A percentile compares a stretch with the other conserved stretches of the same genome.
These are phyloP conservation scores for Vanderwaltozyma polyspora DNA, from an alignment of 805 yeast genomes.

Conservation along the genomic window DNA sequence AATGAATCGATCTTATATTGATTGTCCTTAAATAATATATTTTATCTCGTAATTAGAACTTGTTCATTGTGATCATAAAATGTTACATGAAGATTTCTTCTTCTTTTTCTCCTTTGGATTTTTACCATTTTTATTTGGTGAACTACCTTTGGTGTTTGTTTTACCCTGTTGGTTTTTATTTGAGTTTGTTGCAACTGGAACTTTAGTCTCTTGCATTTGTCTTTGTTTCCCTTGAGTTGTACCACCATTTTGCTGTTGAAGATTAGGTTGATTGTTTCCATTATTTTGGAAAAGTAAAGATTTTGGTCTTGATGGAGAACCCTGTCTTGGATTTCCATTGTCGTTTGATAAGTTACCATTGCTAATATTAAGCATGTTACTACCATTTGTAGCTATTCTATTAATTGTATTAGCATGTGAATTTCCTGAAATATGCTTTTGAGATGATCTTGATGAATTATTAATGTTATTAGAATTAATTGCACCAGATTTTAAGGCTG, in stretches of 20 bases:
- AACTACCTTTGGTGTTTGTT: constrained; percentile 1
- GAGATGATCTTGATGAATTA: background rate
- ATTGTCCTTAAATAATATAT: too few relatives aligned
- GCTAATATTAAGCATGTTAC: too few relatives aligned
- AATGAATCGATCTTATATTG: too few relatives aligned
- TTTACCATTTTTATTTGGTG: constrained; percentile 1
- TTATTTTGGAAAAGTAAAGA: constrained; percentile 1
- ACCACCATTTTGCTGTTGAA: background rate
- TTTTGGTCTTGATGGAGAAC: constrained; percentile 1
- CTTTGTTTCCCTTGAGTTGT: constrained; percentile 1
- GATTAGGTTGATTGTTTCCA: background rate
- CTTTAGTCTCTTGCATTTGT: background rate
- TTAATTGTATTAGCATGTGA: too few relatives aligned
- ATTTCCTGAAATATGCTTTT: background rate
- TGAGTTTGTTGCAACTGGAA: background rate
- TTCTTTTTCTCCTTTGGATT: constrained; percentile 13
- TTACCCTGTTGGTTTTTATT: constrained; percentile 1
- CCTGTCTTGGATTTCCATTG: background rate
- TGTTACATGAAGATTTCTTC: constrained; percentile 11
- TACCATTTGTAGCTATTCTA: too few relatives aligned
- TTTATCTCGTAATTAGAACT: too few relatives aligned
- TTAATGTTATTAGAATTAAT: background rate
- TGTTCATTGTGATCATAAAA: constrained; percentile 6
- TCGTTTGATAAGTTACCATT: too few relatives aligned
- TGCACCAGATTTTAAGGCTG: background rate